Conservation (phyloP, 2,329 filamentous ascomycete species). For the Cyphellophora europaea region DNA sequence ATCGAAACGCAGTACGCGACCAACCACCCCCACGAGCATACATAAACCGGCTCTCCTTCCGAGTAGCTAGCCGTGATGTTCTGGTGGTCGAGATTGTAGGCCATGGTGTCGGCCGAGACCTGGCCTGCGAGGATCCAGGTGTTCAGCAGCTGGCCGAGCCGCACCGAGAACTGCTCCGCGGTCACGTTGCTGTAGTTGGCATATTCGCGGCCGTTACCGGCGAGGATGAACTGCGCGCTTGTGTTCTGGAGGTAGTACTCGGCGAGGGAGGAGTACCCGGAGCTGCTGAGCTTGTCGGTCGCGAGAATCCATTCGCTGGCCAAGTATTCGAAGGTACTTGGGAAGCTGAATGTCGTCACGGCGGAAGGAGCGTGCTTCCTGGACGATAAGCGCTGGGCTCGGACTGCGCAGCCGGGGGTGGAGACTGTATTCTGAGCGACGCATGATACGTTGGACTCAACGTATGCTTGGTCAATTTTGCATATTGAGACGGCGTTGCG, state of each 20-base stretch:
- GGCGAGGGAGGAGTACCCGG: slow-evolving; percentile 8
- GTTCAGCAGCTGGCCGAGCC: slow-evolving; percentile 14
- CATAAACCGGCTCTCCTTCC: slow-evolving; percentile 6
- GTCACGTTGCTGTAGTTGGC: slow-evolving; percentile 12
- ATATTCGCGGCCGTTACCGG: slow-evolving; percentile 9
- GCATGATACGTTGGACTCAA: slow-evolving; percentile 10
- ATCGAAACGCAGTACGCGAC: slow-evolving; percentile 9
- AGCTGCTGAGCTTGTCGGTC: slow-evolving; percentile 8
- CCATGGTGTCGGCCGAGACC: slow-evolving; percentile 9
- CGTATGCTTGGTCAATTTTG: slow-evolving; percentile 11
- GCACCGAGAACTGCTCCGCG: slow-evolving; percentile 10
- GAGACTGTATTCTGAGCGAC: too few species aligned
- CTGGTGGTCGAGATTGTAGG: slow-evolving; percentile 2
- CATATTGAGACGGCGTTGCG: slow-evolving; percentile 8
- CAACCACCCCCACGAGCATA: slow-evolving; percentile 8
- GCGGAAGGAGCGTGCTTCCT: too few species aligned
- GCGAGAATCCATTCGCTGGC: slow-evolving; percentile 8
- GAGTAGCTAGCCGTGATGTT: slow-evolving; percentile 4
- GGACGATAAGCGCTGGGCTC: too few species aligned
- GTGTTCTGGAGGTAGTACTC: slow-evolving; percentile 14
- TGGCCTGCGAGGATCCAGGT: slow-evolving; percentile 10
- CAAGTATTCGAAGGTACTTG: slow-evolving; percentile 6
- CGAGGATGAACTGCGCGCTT: slow-evolving; percentile 8
- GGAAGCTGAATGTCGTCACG: slow-evolving; percentile 10
- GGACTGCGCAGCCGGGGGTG: too few species aligned